Evolutionary conservation across 2,329 filamentous ascomycete species (phyloP), one percentile per base, ranked within the genome.

Genomic region (Apiospora marii): DNA sequence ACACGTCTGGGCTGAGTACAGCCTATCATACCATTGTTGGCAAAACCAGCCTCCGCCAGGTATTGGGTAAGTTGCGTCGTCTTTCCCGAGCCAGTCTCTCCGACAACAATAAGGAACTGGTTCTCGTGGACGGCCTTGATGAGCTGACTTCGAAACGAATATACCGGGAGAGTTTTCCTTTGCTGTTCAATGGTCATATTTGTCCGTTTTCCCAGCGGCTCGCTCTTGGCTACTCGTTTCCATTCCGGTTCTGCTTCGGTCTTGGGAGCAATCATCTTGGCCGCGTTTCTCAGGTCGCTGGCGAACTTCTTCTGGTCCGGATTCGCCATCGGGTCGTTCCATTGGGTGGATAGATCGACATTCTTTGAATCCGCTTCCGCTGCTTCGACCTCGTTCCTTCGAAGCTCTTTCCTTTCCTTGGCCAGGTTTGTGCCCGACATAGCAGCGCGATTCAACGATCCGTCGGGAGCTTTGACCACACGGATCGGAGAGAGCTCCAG

Each of bases 1-100:
- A 98, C 96, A 88, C 96, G 94, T 81, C 96, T 94, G 69, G 96
- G 96, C 77, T 99, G 96, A 0, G 97, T 99, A 81, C 96, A 99
- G 0, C 96, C 96, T 67, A 99, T 96, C 73, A 98, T 93, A 44
- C 95, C 94, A 72, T 93, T 86, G 76, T 97, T 93, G 1, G 92
- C 93, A 79, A 97, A 98, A 0, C 96, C 96, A 68, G 90, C 95
- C 83, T 99, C 96, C 0, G 95, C 96, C 24, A 99, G 88, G 77
- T 97, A 99, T 76, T 99, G 96, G 0, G 96, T 98, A 72, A 99
- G 82, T 81, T 99, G 96, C 0, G 96, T 99, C 0, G 96, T 99
- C 83, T 99, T 99, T 76, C 96, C 96, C 0, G 95, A 98, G 19
- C 96, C 96, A 70, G 96, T 99, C 81, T 99, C 96, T 78, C 96